These are phyloP conservation scores for Paramecium caudatum DNA, from an alignment of 73 alveolate genomes.

Conservation along the genomic window DNA sequence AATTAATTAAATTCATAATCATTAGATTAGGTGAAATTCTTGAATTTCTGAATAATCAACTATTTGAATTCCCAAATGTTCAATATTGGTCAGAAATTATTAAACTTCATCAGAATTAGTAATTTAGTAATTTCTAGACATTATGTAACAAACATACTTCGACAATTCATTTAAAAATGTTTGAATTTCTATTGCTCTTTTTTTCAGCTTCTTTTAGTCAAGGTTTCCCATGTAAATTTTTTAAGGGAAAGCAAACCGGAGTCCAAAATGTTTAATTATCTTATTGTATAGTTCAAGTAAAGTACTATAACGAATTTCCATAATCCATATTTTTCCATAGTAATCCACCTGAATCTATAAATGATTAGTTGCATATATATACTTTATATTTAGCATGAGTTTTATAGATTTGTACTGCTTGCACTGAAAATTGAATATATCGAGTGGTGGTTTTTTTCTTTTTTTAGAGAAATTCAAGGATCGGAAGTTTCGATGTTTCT, in stretches of 20 bases:
- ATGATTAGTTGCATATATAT: background rate
- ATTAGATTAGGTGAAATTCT: too few species aligned
- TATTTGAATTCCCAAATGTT: background rate
- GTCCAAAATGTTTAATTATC: background rate
- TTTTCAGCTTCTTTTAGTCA: background rate
- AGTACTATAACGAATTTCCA: constrained; percentile 63
- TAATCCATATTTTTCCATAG: constrained; percentile 62
- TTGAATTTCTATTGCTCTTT: constrained; percentile 8
- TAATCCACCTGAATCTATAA: background rate
- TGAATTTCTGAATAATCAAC: background rate
- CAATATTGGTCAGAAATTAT: background rate
- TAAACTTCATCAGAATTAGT: background rate
- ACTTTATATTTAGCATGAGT: constrained; percentile 57
- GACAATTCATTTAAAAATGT: constrained; percentile 3
- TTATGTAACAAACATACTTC: background rate
- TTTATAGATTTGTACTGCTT: background rate
- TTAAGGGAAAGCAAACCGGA: constrained; percentile 19
- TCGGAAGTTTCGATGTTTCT: background rate
- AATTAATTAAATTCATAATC: too few species aligned
- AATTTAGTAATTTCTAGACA: background rate
- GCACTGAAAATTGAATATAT: background rate
- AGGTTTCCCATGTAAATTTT: constrained; percentile 1
- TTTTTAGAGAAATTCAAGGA: constrained; percentile 3
- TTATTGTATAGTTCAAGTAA: background rate
- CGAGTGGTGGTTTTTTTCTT: background rate